These are phyloP conservation scores for Leccinum subgranulosum DNA, from an alignment of 768 basidiomycete genomes.

Conservation along the genomic window DNA sequence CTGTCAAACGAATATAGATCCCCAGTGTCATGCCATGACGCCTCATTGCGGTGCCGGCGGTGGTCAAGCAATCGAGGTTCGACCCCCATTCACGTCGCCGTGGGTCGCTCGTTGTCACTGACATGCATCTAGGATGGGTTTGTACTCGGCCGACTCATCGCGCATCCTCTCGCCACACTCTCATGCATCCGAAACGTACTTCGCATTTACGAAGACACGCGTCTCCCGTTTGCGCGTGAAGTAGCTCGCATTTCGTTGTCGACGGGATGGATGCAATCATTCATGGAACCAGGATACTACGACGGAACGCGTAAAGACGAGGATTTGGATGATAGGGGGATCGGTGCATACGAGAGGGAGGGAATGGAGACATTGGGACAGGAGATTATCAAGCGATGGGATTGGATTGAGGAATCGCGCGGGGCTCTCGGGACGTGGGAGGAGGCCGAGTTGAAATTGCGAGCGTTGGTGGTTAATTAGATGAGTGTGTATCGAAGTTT, in stretches of 20 bases:
- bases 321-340: constrained; percentile 6
- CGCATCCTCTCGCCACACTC: constrained; percentile 16
- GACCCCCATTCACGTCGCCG: not conserved
- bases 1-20: not conserved
- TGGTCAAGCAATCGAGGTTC: constrained; percentile 28
- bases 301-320: constrained; percentile 16
- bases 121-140: constrained; percentile 14
- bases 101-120: not conserved
- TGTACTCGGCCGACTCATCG: constrained; percentile 22
- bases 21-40: constrained; percentile 24
- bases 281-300: constrained; percentile 19
- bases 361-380: constrained; percentile 14
- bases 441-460: constrained; percentile 14
- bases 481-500: not conserved
- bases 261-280: constrained; percentile 1
- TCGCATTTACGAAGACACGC: constrained; percentile 10
- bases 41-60: constrained; percentile 25
- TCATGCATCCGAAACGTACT: constrained; percentile 1
- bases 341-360: constrained; percentile 12
- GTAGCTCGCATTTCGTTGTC: constrained; percentile 17
- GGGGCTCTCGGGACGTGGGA: constrained; percentile 14
- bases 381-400: constrained; percentile 15
- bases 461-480: not conserved
- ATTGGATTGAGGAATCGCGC: constrained; percentile 8
- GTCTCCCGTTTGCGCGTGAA: constrained; percentile 12